phyloP scores from a whole-genome alignment of 306 rosid species.

The Quercus rubra region DNA sequence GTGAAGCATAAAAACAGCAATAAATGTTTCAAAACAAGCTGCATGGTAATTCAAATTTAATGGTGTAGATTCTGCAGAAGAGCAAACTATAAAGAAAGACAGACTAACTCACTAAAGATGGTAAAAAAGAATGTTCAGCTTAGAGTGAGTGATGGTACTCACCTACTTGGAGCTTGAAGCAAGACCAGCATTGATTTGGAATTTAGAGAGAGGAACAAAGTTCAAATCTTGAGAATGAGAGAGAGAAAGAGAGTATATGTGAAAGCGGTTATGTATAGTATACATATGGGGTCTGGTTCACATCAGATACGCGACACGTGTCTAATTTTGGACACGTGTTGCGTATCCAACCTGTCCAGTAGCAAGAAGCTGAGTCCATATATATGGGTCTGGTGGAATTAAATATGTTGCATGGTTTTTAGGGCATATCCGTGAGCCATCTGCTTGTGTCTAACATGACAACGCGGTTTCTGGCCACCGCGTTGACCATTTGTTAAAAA shows the following conservation, averaged over 20 bases:
- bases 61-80: not conserved
- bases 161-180: not conserved
- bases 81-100: not conserved
- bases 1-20: conserved; percentile 30
- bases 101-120: not conserved
- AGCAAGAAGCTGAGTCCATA: too few species aligned
- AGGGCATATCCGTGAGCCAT: not conserved
- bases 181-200: not conserved
- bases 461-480: not conserved
- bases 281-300: too few species aligned
- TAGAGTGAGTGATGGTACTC: not conserved
- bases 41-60: conserved; percentile 8
- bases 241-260: not conserved
- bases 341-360: too few species aligned
- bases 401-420: not conserved
- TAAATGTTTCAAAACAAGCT: conserved; percentile 21
- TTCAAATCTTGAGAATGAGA: not conserved
- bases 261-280: too few species aligned
- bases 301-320: too few species aligned
- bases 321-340: too few species aligned
- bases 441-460: not conserved
- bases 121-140: not conserved
- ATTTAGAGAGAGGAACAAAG: not conserved
- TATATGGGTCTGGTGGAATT: too few species aligned
- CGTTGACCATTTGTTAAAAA: too few species aligned